Base-by-base conservation (phyloP, 2,329 filamentous ascomycete genomes). In the Phialocephala sp. region DNA sequence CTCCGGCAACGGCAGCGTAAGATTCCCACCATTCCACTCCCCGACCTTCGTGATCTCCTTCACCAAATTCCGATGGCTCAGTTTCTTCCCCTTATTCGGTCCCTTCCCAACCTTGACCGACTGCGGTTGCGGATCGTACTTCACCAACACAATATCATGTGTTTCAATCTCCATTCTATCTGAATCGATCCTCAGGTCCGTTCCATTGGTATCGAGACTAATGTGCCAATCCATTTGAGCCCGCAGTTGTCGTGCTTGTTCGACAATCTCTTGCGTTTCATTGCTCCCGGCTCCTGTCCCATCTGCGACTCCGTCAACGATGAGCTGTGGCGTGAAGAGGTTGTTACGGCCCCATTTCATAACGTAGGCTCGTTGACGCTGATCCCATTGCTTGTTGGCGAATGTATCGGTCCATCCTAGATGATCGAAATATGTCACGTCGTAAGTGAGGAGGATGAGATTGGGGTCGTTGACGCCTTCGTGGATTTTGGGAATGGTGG, bases 371-470 rank as follows among this genome's bases (percentile, higher is more conserved):
- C 74, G 68, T 70, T 78, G 77, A 50, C 77, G 73, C 59, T 74
- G 69, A 68, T 79, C 77, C 69, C 75, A 77, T 1, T 66, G 52
- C 1, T 62, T 63, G 59, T 66, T 72, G 39, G 72, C 75, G 64
- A 74, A 72, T 1, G 74, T 76, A 59, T 78, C 77, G 54, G 74
- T 73, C 76, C 76, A 78, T 41, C 74, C 77, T 14, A 71, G 67
- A 64, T 77, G 73, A 63, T 79, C 75, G 59, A 78, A 79, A 60
- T 76, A 63, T 1, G 76, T 77, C 27, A 79, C 73, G 60, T 78
- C 71, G 68, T 77, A 78, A 36, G 73, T 77, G 15, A 79, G 69
- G 8, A 78, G 72, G 45, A 75, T 69, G 18, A 77, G 63, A 64
- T 78, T 77, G 3, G 74, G 74, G 32, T 72, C 64, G 39, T 69